Conservation (phyloP, 2,329 filamentous ascomycete species). For the Apiospora sp. region DNA sequence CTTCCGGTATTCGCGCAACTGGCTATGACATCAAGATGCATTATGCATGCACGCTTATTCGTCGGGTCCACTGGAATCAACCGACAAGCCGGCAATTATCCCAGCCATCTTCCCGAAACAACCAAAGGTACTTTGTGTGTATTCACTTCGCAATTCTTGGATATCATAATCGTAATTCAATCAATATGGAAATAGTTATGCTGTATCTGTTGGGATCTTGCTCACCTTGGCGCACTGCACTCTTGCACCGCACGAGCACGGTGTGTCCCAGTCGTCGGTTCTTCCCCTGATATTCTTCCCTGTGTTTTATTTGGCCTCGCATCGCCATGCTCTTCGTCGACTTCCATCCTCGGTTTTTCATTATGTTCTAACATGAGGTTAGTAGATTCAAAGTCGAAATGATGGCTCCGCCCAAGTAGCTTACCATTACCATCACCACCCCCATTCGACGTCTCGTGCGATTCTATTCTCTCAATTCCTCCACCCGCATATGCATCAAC, state of each 20-base stretch:
- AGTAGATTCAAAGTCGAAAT: not conserved
- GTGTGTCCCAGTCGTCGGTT: not conserved
- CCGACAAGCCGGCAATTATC: not conserved
- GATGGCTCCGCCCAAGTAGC: not conserved
- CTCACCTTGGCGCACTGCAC: not conserved
- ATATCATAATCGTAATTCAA: not conserved
- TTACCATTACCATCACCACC: not conserved
- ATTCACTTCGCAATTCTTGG: not conserved
- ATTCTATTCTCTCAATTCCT: not conserved
- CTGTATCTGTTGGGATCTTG: no score
- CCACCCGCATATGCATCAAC: not conserved
- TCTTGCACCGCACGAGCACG: not conserved
- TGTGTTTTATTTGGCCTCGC: no score
- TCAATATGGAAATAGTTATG: not conserved
- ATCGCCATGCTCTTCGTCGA: not conserved
- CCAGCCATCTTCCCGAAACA: not conserved
- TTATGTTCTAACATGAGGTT: not conserved
- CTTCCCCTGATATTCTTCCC: not conserved
- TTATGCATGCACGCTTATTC: slow-evolving; percentile 18
- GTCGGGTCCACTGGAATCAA: slow-evolving; percentile 8
- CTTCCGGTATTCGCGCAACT: not conserved
- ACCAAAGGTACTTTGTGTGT: not conserved
- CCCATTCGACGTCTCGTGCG: not conserved
- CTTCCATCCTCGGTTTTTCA: no score
- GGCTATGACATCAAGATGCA: slow-evolving; percentile 21